Evolutionary conservation across 1,284 basidiomycete species (phyloP), one percentile per base, ranked within the genome.

Genomic region (Apiotrichum siamense): DNA sequence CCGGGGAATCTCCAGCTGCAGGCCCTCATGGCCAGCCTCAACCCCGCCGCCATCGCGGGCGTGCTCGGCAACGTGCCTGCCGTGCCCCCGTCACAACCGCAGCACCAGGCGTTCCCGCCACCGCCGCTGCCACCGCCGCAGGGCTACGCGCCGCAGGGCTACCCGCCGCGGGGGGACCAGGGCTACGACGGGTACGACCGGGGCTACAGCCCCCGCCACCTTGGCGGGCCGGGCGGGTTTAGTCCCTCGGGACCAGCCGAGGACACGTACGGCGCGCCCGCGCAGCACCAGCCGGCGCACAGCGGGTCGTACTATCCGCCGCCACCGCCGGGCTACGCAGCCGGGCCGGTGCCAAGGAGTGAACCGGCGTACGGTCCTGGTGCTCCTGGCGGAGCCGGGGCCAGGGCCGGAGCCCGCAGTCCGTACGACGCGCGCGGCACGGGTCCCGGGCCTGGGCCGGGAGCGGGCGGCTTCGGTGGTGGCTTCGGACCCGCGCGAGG

Each of bases 1-100:
- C 57, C 68, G 1, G 70, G 74, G 31, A 65, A 66, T 44, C 68
- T 59, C 3, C 52, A 68, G 40, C 56, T 72, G 2, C 62, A 66
- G 57, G 66, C 62, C 10, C 61, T 72, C 26, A 63, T 72, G 62
- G 61, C 64, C 23, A 65, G 54, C 47, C 60, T 72, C 3, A 64
- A 70, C 47, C 65, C 68, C 1, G 41, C 53, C 4, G 58, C 61
- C 4, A 40, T 67, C 31, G 53, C 53, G 1, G 39, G 26, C 35
- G 45, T 47, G 15, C n/a, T 31, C 29, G 42, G 20, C 2, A 7
- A 5, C 5, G 37, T 21, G 20, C 40, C 26, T 15, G 26, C n/a
- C 0, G 15, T 27, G 2, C 20, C 42, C 20, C 29, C 29, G 7
- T 21, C 42, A 4, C 42, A 15, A 10, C 4, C 18, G 12, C n/a